Evolutionary conservation across 495 filamentous ascomycete genomes (phyloP).

Genomic region (Penicillium paxilli): DNA sequence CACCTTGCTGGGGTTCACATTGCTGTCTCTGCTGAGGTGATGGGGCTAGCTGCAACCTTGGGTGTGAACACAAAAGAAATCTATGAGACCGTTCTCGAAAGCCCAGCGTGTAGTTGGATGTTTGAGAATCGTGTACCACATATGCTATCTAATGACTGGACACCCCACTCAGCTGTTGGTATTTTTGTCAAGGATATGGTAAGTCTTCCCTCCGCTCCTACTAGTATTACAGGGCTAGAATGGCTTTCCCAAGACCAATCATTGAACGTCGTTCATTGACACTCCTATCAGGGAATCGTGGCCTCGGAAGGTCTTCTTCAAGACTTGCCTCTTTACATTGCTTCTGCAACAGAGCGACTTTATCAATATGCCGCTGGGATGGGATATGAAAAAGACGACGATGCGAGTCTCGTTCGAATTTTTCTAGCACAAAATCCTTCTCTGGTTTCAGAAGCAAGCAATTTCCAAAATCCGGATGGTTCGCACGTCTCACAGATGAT

Average conservation of each 20-base stretch:
- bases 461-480: not conserved
- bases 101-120: slow-evolving; percentile 12
- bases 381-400: slow-evolving; percentile 9
- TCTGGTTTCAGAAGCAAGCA: slow-evolving; percentile 4
- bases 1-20: slow-evolving; percentile 14
- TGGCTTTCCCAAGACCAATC: not conserved
- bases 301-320: slow-evolving; percentile 9
- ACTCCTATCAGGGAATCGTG: slow-evolving; percentile 6
- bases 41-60: slow-evolving; percentile 11
- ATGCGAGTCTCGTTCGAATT: slow-evolving; percentile 9
- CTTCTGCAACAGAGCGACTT: slow-evolving; percentile 8
- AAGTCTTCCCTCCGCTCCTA: not conserved
- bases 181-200: slow-evolving; percentile 16
- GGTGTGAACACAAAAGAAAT: slow-evolving; percentile 9
- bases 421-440: slow-evolving; percentile 3
- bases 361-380: slow-evolving; percentile 6
- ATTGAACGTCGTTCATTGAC: not conserved
- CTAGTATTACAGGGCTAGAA: too few relatives aligned
- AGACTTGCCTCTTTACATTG: slow-evolving; percentile 10
- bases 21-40: slow-evolving; percentile 6
- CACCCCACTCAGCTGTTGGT: slow-evolving; percentile 9
- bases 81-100: slow-evolving; percentile 4
- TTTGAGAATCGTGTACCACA: slow-evolving; percentile 13
- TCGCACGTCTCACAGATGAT: not conserved
- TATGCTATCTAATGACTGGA: slow-evolving; percentile 10